Evolutionary conservation across 2,329 filamentous ascomycete genomes (phyloP), one percentile per base, ranked within the genome.

Genomic region (Fusarium temperatum): DNA sequence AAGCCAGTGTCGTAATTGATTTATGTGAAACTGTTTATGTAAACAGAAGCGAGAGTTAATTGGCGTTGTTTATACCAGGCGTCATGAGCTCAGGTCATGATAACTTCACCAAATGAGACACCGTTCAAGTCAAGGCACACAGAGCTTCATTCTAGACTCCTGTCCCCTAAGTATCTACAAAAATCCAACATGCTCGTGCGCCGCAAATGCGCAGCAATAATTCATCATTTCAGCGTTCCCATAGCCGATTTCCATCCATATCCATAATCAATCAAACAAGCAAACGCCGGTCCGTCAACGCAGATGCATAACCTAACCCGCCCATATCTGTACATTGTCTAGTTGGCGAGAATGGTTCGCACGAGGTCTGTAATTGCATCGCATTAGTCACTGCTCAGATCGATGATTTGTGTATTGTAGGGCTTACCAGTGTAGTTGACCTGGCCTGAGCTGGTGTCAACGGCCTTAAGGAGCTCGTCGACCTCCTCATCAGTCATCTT

Each of bases 401-500:
- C 8, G 12, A 35, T 24, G 14, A 17, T 35, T 24, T 12, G 5
- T 4, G 8, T 9, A 3, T 35, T 57, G 17, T 36, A 20, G 26
- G 41, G 51, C 75, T 44, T 87, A 96, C 94, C 95, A 76, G 93
- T 95, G 84, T 99, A 99, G 87, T 98, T 98, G 84, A 99, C 94
- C 89, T 98, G 95, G 78, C 96, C 95, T 63, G 93, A 96, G 85
- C 93, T 96, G 70, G 95, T 97, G 83, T 99, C 96, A 75, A 98
- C 96, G 1, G 95, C 95, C 91, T 98, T 99, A 83, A 99, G 91
- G 81, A 99, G 89, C 89, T 99, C 96, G 83, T 98, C 96, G 55
- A 99, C 96, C 88, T 99, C 96, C 74, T 98, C 96, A 80, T 99
- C 96, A 71, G 93, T 94, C 95, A 99, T 98, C 89, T 98, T 98